These are phyloP conservation scores for Petasospora rhodanensis DNA, from an alignment of 1,139 yeast species.

Conservation along the genomic window DNA sequence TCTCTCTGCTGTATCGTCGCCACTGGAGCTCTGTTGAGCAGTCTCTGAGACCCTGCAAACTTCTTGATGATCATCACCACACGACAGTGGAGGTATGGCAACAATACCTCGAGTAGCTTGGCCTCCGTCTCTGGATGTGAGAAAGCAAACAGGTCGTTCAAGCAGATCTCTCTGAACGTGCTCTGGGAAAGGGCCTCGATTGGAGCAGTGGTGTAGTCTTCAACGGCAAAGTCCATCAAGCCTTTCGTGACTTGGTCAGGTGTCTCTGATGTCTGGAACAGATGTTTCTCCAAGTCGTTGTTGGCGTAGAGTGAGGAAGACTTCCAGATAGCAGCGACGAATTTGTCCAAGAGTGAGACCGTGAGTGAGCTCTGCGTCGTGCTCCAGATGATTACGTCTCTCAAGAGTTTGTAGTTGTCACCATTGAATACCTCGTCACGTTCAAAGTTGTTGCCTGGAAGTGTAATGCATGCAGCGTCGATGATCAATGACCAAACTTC, in stretches of 20 bases:
- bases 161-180: conserved; percentile 41
- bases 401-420: conserved; percentile 40
- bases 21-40: conserved; percentile 49
- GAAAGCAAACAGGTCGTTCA: conserved; percentile 41
- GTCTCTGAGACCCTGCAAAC: conserved; percentile 46
- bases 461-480: conserved; percentile 39
- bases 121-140: conserved; percentile 15
- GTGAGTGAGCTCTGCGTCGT: conserved; percentile 27
- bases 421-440: conserved; percentile 47
- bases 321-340: conserved; percentile 42
- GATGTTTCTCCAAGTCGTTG: conserved; percentile 39
- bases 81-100: conserved; percentile 43
- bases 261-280: conserved; percentile 28
- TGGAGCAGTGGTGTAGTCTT: conserved; percentile 41
- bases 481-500: conserved; percentile 44
- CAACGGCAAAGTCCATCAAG: conserved; percentile 31
- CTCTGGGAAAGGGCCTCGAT: conserved; percentile 34
- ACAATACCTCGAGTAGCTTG: conserved; percentile 25
- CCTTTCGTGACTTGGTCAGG: conserved; percentile 29
- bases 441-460: conserved; percentile 28
- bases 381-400: conserved; percentile 39
- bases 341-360: conserved; percentile 34
- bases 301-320: conserved; percentile 49
- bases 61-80: conserved; percentile 47
- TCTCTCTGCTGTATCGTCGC: conserved; percentile 50